Percentiles rank a stretch among this genome's conserved stretches.
Conservation (phyloP, 176 grass and related monocot species). For the Musa schizocarpa region DNA sequence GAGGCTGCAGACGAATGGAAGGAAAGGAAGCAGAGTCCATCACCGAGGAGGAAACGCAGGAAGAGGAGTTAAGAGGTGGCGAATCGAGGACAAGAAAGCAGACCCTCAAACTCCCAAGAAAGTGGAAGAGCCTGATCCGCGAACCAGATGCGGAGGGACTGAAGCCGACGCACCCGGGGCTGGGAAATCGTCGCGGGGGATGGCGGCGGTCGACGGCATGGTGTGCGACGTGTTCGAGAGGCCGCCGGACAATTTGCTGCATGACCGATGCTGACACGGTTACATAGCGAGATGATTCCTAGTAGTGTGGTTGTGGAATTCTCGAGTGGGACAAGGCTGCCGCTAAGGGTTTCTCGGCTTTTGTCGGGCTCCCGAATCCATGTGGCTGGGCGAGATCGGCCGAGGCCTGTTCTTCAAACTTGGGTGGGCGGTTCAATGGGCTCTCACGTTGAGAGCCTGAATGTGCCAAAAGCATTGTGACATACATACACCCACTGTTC, state of each 20-base stretch:
- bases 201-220: constrained; percentile 67
- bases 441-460: too few species aligned
- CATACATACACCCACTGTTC: too few species aligned
- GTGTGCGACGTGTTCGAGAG: constrained; percentile 80
- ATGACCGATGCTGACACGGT: too few species aligned
- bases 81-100: not conserved
- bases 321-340: constrained; percentile 26
- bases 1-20: not conserved
- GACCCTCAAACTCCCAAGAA: not conserved
- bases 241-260: constrained; percentile 26
- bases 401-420: too few species aligned
- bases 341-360: not conserved
- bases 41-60: not conserved
- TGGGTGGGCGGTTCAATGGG: too few species aligned
- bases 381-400: too few species aligned
- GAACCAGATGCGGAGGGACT: constrained; percentile 26
- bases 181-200: constrained; percentile 39
- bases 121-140: not conserved
- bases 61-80: not conserved
- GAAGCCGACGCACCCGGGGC: constrained; percentile 76
- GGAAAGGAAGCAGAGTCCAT: not conserved
- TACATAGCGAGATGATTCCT: too few species aligned
- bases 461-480: too few species aligned
- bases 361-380: too few species aligned
- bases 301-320: too few species aligned